Evolutionary conservation across 495 filamentous ascomycete species (phyloP).

Genomic region (Neurospora sp.): DNA sequence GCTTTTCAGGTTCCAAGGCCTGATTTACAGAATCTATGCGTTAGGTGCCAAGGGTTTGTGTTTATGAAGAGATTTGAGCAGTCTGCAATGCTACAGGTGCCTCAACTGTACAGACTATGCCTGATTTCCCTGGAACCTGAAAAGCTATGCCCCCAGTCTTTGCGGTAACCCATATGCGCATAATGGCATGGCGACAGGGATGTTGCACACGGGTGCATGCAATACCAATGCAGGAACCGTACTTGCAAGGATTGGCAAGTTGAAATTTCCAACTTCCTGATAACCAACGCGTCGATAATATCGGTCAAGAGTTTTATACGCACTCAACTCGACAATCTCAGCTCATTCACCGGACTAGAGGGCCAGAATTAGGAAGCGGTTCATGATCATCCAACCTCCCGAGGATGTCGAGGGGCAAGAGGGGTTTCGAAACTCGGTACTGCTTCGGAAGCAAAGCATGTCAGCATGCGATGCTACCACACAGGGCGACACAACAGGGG

Average conservation of each 20-base stretch:
- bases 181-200: neutral
- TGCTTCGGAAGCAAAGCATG: neutral
- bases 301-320: neutral
- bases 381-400: neutral
- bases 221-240: neutral
- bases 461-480: neutral
- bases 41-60: too few species aligned
- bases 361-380: neutral
- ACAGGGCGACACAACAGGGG: neutral
- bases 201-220: neutral
- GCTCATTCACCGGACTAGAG: neutral
- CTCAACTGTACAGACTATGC: too few species aligned
- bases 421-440: neutral
- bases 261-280: neutral
- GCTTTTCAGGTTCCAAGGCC: too few species aligned
- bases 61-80: too few species aligned
- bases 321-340: neutral
- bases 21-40: too few species aligned
- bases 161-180: neutral
- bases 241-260: neutral
- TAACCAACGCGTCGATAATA: neutral
- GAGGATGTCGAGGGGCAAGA: neutral
- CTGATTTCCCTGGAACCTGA: too few species aligned
- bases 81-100: too few species aligned
- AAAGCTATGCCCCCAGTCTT: too few species aligned